Base-by-base conservation (phyloP, 1,284 basidiomycete species). In the Melampsora americana region DNA sequence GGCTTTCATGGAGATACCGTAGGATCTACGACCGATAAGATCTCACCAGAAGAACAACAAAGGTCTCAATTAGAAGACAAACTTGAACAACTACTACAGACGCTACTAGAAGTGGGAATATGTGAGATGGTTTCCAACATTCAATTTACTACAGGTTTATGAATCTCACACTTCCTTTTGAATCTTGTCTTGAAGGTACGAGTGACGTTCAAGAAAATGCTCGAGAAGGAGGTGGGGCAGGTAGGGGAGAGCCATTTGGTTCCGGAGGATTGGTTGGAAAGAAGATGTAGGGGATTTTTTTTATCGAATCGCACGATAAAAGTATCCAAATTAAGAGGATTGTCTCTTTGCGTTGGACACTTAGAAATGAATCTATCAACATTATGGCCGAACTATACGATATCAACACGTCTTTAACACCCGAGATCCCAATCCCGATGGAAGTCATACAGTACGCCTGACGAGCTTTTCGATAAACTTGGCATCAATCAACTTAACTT, bases 181-280 rank as follows among this genome's bases (percentile, higher is more conserved):
- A 18, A 3, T 26, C 12, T 5, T 20, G 12, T 42, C 30, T 32
- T 48, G 28, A 30, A 73, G 71, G 71, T 66, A 44, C 71, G 1
- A 73, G 71, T 35, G 62, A 73, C 59, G 71, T 73, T 39, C 71
- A 66, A 66, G 62, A 73, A 53, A 66, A 50, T 30, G 71, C 71
- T 23, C 23, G 46, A 42, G 71, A 73, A 39, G 71, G 71, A 12
- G 64, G 62, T 3, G n/a, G 50, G 18, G 64, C 62, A 39, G 48
- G 48, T 44, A 28, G 62, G 28, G 71, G 71, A 12, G 71, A 73
- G 30, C 28, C 35, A 20, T 42, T 73, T 18, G 71, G 71, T 42
- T 64, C 71, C 3, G 71, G 71, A 23, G 71, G 71, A 11, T 73
- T 73, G 39, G 44, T 73, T 12, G 71, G 71, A 12, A 73, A 73